These are phyloP conservation scores for Taxillus chinensis DNA, from an alignment of 164 flowering plant genomes.

Conservation along the genomic window DNA sequence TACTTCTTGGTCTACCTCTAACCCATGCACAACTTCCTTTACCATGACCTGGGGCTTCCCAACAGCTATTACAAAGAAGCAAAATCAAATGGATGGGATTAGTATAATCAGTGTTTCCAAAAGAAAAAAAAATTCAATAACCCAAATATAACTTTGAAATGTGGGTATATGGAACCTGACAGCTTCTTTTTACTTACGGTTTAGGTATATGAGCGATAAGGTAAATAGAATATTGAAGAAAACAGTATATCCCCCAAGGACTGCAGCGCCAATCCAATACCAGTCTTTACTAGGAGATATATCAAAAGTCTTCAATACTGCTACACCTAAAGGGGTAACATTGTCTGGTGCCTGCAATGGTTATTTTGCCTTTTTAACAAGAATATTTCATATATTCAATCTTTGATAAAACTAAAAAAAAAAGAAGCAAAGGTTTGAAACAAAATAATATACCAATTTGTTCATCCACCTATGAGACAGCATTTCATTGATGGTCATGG, in stretches of 20 bases:
- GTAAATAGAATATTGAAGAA: slow-evolving; percentile 2
- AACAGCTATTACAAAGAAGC: neutral
- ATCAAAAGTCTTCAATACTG: neutral
- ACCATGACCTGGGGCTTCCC: neutral
- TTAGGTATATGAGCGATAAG: neutral
- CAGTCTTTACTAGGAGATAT: neutral
- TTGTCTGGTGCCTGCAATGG: neutral
- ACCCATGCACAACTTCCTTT: neutral
- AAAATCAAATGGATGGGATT: neutral
- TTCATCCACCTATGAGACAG: slow-evolving; percentile 2
- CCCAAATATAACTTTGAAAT: neutral
- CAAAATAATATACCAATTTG: neutral
- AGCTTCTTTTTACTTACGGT: neutral
- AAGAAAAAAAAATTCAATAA: neutral
- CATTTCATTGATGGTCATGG: neutral
- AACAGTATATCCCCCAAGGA: neutral
- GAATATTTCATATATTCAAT: too few relatives aligned
- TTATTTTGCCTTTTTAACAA: neutral
- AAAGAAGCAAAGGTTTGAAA: too few relatives aligned
- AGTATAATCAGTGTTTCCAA: neutral
- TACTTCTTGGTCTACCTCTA: neutral
- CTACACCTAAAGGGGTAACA: neutral
- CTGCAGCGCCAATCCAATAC: slow-evolving; percentile 1
- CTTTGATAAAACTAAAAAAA: too few relatives aligned
- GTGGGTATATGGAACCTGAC: neutral